Evolutionary conservation across 495 filamentous ascomycete genomes (phyloP).

Genomic region (Tuber magnatum): DNA sequence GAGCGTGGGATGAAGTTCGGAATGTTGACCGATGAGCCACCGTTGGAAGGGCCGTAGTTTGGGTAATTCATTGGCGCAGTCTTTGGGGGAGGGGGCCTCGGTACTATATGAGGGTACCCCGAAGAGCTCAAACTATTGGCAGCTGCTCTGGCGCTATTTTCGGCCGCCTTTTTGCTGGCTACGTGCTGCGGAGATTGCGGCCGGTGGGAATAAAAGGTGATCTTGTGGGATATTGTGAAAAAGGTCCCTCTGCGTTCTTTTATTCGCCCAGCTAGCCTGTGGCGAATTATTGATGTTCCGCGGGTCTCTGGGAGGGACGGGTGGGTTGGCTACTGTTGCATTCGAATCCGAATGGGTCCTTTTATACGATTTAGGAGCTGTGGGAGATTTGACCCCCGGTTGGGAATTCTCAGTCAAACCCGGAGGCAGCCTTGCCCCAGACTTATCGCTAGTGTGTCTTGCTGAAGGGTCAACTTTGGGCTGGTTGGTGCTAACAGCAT

Average conservation of each 20-base stretch:
- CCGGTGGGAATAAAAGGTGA: not conserved
- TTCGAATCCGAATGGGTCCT: not conserved
- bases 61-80: not conserved
- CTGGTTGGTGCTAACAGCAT: not conserved
- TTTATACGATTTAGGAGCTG: not conserved
- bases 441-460: not conserved
- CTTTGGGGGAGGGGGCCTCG: not conserved
- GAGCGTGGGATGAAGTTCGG: conserved; percentile 2
- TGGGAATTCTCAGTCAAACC: not conserved
- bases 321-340: not conserved
- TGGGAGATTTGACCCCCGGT: not conserved
- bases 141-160: not conserved
- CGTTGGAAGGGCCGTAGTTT: not conserved
- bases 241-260: not conserved
- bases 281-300: not conserved
- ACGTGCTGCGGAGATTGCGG: not conserved
- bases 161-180: not conserved
- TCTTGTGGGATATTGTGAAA: not conserved
- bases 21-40: conserved; percentile 1
- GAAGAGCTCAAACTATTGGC: not conserved
- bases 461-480: not conserved
- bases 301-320: not conserved
- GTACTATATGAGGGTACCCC: not conserved
- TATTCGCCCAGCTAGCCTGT: not conserved
- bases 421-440: not conserved